Percentiles rank a stretch among this genome's conserved stretches.
Evolutionary conservation across 2,329 filamentous ascomycete genomes (phyloP).

Genomic region (Neonectria faginata): DNA sequence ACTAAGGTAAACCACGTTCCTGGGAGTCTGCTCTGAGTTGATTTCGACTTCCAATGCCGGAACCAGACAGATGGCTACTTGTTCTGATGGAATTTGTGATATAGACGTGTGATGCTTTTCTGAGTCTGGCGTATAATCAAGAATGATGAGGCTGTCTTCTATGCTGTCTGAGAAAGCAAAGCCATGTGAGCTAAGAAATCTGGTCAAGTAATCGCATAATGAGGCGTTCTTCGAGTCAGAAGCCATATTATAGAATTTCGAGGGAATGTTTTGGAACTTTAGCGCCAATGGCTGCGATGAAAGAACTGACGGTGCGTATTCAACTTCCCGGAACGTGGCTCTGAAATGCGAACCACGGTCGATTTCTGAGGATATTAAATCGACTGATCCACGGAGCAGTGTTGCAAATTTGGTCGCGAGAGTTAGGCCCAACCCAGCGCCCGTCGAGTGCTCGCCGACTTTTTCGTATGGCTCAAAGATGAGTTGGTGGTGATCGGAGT

Average conservation of each 20-base stretch:
- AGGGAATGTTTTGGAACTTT: constrained; percentile 6
- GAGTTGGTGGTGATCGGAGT: constrained; percentile 48
- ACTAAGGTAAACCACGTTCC: constrained; percentile 31
- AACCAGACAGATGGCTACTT: constrained; percentile 36
- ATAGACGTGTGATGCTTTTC: constrained; percentile 19
- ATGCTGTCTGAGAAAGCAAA: constrained; percentile 18
- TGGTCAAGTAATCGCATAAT: constrained; percentile 19
- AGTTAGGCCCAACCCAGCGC: constrained; percentile 58
- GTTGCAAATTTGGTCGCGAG: constrained; percentile 56
- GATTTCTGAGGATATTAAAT: constrained; percentile 51
- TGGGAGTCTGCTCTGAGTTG: not conserved
- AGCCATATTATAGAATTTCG: constrained; percentile 15
- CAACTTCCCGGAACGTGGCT: constrained; percentile 35
- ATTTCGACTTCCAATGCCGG: constrained; percentile 1
- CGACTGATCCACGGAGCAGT: constrained; percentile 53
- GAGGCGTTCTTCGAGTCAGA: not conserved
- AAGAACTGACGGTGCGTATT: not conserved
- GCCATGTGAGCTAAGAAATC: constrained; percentile 18
- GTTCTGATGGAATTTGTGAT: constrained; percentile 3
- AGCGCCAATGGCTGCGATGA: not conserved
- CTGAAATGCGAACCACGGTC: constrained; percentile 56
- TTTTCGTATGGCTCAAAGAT: constrained; percentile 60
- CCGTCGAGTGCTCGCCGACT: constrained; percentile 50
- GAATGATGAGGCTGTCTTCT: constrained; percentile 25
- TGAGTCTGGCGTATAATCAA: constrained; percentile 27